Percentiles rank a stretch among this genome's conserved stretches.
These are phyloP conservation scores for Malassezia psittaci DNA, from an alignment of 1,284 basidiomycete genomes.

Conservation along the genomic window DNA sequence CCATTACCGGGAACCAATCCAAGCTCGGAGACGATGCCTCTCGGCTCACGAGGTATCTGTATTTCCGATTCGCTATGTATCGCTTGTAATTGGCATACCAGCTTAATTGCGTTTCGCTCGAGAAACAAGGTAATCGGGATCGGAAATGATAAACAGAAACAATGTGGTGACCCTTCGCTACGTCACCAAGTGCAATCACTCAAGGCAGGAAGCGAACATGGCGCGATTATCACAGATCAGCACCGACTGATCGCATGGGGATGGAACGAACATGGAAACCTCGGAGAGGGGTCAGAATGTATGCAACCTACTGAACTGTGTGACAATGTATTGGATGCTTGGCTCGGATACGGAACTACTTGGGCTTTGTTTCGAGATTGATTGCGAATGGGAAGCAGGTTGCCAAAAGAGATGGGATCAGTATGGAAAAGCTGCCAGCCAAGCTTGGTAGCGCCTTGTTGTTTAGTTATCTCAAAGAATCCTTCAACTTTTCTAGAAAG, in stretches of 20 bases:
- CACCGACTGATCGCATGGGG: slow-evolving; percentile 11
- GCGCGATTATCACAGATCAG: neutral
- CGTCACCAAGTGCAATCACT: neutral
- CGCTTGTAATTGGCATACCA: slow-evolving; percentile 13
- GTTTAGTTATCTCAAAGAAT: no score
- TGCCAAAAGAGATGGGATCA: neutral
- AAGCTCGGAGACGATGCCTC: no score
- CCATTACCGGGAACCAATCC: no score
- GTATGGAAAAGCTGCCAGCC: no score
- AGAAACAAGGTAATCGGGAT: neutral
- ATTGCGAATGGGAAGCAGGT: neutral
- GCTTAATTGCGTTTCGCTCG: neutral
- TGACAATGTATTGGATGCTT: neutral
- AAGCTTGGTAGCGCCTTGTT: no score
- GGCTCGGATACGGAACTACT: slow-evolving; percentile 7
- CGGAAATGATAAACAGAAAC: slow-evolving; percentile 3
- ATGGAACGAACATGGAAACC: slow-evolving; percentile 18
- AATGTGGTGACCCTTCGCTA: neutral
- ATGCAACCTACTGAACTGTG: neutral
- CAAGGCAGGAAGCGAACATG: slow-evolving; percentile 9
- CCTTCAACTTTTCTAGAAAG: no score
- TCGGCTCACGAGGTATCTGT: no score
- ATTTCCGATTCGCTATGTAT: neutral
- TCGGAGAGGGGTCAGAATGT: neutral
- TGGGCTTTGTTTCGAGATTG: neutral